These are phyloP conservation scores for Phylloporus rhodoxanthus DNA, from an alignment of 768 basidiomycete species.

Conservation along the genomic window DNA sequence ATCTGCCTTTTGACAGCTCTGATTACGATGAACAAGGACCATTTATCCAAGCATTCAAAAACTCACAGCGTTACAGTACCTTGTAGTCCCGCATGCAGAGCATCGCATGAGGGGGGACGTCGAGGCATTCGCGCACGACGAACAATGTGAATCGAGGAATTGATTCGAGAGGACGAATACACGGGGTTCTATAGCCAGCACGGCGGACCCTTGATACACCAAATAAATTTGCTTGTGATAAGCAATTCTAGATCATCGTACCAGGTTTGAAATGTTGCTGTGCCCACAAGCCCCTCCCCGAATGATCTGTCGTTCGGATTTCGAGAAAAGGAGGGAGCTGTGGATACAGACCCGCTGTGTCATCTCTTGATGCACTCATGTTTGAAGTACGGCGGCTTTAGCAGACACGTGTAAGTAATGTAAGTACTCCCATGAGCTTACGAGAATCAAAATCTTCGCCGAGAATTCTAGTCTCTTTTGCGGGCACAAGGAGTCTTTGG, in stretches of 20 bases:
- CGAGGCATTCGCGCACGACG: slow-evolving; percentile 50
- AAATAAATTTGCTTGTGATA: background rate
- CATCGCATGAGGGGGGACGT: slow-evolving; percentile 56
- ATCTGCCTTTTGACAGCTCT: slow-evolving; percentile 68
- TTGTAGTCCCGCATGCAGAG: slow-evolving; percentile 58
- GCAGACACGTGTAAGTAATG: no score
- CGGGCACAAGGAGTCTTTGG: no score
- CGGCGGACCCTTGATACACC: slow-evolving; percentile 43
- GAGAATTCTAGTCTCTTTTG: no score
- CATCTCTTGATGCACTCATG: no score
- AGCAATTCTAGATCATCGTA: slow-evolving; percentile 14
- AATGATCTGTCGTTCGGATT: slow-evolving; percentile 30
- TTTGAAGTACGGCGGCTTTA: no score
- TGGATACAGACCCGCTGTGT: slow-evolving; percentile 21
- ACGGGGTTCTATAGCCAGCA: slow-evolving; percentile 57
- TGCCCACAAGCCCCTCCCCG: slow-evolving; percentile 46
- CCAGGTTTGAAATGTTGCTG: slow-evolving; percentile 34
- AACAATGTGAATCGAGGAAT: slow-evolving; percentile 60
- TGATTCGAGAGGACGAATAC: slow-evolving; percentile 59
- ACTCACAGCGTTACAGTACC: slow-evolving; percentile 74
- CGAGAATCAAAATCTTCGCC: no score
- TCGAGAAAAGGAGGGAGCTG: slow-evolving; percentile 39
- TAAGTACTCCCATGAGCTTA: no score
- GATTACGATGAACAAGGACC: background rate
- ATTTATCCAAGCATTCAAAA: background rate